Evolutionary conservation across 176 grass and related monocot genomes (phyloP).

Genomic region (Dendrocalamus sinicus): DNA sequence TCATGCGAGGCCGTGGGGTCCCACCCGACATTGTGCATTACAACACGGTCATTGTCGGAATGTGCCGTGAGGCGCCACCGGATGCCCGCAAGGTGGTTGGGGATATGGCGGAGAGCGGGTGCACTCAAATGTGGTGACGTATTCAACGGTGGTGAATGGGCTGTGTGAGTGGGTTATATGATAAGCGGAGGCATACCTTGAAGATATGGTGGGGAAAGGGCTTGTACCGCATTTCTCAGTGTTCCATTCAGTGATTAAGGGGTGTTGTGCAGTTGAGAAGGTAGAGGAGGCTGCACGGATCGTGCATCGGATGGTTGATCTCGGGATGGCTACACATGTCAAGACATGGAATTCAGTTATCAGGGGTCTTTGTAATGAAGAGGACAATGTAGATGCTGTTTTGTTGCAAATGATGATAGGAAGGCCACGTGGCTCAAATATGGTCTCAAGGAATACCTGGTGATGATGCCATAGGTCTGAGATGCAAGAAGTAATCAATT

Average conservation of each 20-base stretch:
- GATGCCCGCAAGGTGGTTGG: conserved; percentile 87
- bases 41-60: conserved; percentile 70
- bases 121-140: conserved; percentile 59
- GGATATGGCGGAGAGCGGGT: conserved; percentile 70
- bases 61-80: conserved; percentile 69
- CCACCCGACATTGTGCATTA: conserved; percentile 76
- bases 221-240: conserved; percentile 75
- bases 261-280: conserved; percentile 71
- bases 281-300: conserved; percentile 55
- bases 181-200: conserved; percentile 63
- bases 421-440: conserved; percentile 8
- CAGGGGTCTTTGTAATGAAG: conserved; percentile 49
- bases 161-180: conserved; percentile 59
- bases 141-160: conserved; percentile 2
- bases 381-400: conserved; percentile 32
- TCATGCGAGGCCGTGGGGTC: conserved; percentile 68
- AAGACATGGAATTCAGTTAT: conserved; percentile 75
- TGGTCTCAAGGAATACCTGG: conserved; percentile 17
- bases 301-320: conserved; percentile 44
- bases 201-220: conserved; percentile 60
- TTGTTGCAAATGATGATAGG: conserved; percentile 47
- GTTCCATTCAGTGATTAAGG: conserved; percentile 78
- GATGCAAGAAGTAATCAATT: background rate
- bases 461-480: background rate
- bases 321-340: conserved; percentile 50